These are phyloP conservation scores for Kwoniella pini DNA, from an alignment of 768 basidiomycete genomes.

Conservation along the genomic window DNA sequence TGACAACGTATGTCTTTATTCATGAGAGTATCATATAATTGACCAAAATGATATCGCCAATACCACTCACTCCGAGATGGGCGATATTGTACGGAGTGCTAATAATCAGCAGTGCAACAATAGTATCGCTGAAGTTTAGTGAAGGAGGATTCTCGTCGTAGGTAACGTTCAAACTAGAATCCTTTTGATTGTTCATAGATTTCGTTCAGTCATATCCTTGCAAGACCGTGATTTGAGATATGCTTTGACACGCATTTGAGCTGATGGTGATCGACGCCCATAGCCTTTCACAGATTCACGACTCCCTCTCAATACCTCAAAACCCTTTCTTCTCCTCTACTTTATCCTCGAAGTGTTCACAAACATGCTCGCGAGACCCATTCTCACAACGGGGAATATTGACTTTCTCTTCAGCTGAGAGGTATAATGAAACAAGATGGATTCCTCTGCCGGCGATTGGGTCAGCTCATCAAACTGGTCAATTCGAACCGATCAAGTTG, in stretches of 20 bases:
- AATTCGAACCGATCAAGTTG: neutral
- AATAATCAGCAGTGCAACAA: neutral
- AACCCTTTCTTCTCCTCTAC: neutral
- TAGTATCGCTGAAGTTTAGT: neutral
- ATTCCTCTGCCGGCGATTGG: constrained; percentile 19
- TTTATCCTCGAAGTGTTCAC: neutral
- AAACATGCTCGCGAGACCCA: constrained; percentile 19
- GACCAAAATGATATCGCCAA: neutral
- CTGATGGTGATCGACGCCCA: too few relatives aligned
- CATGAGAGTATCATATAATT: too few relatives aligned
- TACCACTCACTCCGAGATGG: neutral
- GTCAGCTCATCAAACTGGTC: neutral
- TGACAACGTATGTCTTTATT: too few relatives aligned
- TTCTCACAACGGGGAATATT: constrained; percentile 33
- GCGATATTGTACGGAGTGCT: neutral
- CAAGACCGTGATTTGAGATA: too few relatives aligned
- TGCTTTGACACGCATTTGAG: too few relatives aligned
- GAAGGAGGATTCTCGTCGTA: neutral
- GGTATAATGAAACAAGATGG: constrained; percentile 29
- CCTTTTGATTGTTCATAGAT: too few relatives aligned
- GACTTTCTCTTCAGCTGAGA: constrained; percentile 12
- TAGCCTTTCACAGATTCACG: neutral
- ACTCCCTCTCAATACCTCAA: neutral
- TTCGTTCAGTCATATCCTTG: too few relatives aligned
- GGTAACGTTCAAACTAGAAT: too few relatives aligned